phyloP scores from a whole-genome alignment of 1,284 basidiomycete species.

The Cutaneotrichosporon dermatis region DNA sequence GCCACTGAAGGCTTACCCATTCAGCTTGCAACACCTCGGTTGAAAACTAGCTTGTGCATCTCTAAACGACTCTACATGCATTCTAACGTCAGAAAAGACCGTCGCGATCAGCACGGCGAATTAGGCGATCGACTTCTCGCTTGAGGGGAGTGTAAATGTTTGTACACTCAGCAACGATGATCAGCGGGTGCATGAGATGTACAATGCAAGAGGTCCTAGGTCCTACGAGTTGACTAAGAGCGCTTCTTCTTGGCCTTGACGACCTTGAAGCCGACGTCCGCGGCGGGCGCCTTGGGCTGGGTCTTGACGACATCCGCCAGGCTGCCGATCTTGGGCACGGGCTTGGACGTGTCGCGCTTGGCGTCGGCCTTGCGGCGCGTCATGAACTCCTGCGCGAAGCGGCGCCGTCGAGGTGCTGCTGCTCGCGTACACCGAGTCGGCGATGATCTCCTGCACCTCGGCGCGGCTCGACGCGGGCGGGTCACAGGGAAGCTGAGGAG shows the following conservation, averaged over 20 bases:
- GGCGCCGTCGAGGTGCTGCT: conserved; percentile 89
- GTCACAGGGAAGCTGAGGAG: conserved; percentile 84
- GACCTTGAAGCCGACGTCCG: conserved; percentile 82
- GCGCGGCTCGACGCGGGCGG: conserved; percentile 60
- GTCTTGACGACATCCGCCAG: conserved; percentile 68
- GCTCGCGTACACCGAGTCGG: conserved; percentile 86
- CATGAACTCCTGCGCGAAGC: conserved; percentile 89
- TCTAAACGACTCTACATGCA: no score
- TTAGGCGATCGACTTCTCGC: no score
- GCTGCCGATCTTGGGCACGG: conserved; percentile 18
- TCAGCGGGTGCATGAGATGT: no score
- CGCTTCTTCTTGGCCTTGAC: conserved; percentile 85
- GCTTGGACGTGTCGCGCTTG: conserved; percentile 16
- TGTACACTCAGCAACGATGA: no score
- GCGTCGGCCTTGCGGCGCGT: conserved; percentile 77
- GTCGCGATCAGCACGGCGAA: no score
- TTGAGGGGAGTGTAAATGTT: no score
- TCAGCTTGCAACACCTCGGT: no score
- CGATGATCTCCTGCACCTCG: conserved; percentile 76
- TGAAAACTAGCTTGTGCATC: no score
- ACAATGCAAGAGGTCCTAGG: no score
- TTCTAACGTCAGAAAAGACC: no score
- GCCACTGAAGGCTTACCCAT: no score
- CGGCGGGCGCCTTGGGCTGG: conserved; percentile 67
- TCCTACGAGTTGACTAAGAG: no score